Conservation (phyloP, 2,329 filamentous ascomycete genomes). For the Ophiognomonia clavigignenti-juglandacearum region DNA sequence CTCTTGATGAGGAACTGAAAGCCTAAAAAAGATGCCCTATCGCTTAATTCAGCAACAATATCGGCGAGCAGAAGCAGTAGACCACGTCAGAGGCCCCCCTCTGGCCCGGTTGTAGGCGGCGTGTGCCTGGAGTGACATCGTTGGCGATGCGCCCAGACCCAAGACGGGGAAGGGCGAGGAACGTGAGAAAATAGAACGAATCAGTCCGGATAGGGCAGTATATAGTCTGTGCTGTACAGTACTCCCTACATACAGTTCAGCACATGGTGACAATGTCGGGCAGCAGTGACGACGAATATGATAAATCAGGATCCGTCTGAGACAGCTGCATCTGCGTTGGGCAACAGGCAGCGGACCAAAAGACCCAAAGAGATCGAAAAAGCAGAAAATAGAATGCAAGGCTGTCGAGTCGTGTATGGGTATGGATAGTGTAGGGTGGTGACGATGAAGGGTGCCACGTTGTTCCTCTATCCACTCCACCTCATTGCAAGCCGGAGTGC, state of each 20-base stretch:
- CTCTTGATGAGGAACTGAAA: too few species aligned
- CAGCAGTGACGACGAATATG: too few species aligned
- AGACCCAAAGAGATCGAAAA: neutral
- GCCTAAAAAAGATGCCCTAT: neutral
- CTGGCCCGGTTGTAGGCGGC: neutral
- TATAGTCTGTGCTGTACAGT: too few species aligned
- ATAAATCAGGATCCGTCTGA: too few species aligned
- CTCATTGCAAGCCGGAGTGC: neutral
- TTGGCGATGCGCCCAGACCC: conserved; percentile 1
- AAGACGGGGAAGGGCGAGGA: neutral
- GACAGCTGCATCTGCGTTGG: too few species aligned
- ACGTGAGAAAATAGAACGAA: too few species aligned
- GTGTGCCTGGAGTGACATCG: conserved; percentile 1
- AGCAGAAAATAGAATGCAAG: neutral
- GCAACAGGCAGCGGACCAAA: neutral
- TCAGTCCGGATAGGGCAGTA: too few species aligned
- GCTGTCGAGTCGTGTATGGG: conserved; percentile 2
- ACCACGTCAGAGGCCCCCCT: neutral
- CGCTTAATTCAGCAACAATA: neutral
- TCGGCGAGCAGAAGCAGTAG: neutral
- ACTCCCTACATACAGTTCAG: too few species aligned
- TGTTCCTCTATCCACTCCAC: neutral
- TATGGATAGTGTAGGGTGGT: neutral
- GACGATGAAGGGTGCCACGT: neutral
- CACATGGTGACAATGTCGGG: too few species aligned